A percentile compares a stretch with the other conserved stretches of the same genome.
Conservation (phyloP, 164 flowering plant genomes). For the Umbilicus rupestris region DNA sequence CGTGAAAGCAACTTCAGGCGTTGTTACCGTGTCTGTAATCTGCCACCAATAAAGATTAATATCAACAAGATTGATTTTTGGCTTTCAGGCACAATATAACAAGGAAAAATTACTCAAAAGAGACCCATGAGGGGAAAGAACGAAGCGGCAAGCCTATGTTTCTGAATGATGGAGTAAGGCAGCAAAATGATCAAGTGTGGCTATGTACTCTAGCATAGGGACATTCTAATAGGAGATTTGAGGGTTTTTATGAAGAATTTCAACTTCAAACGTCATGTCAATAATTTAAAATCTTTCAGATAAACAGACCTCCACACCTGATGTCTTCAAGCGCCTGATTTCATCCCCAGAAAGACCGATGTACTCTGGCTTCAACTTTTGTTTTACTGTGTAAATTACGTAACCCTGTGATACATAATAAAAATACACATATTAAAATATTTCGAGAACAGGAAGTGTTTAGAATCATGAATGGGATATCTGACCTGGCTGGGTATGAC, state of each 20-base stretch:
- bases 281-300: too few relatives aligned
- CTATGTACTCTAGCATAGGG: neutral
- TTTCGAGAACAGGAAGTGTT: neutral
- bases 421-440: neutral
- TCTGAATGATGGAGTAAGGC: neutral
- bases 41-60: slow-evolving; percentile 18
- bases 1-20: slow-evolving; percentile 90
- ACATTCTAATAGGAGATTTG: neutral
- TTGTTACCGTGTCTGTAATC: slow-evolving; percentile 61
- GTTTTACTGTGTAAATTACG: slow-evolving; percentile 56
- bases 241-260: neutral
- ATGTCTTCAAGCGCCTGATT: slow-evolving; percentile 57
- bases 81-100: neutral
- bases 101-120: neutral
- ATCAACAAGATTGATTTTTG: neutral
- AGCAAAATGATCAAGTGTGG: too few relatives aligned
- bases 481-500: slow-evolving; percentile 87
- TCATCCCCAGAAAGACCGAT: slow-evolving; percentile 68
- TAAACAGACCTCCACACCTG: slow-evolving; percentile 83
- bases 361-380: slow-evolving; percentile 78
- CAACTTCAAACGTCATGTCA: neutral
- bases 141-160: neutral
- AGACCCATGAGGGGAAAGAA: neutral
- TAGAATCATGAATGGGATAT: slow-evolving; percentile 18
- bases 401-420: slow-evolving; percentile 52